Conservation (phyloP, 768 basidiomycete species). For the Rhodotorula toruloides region DNA sequence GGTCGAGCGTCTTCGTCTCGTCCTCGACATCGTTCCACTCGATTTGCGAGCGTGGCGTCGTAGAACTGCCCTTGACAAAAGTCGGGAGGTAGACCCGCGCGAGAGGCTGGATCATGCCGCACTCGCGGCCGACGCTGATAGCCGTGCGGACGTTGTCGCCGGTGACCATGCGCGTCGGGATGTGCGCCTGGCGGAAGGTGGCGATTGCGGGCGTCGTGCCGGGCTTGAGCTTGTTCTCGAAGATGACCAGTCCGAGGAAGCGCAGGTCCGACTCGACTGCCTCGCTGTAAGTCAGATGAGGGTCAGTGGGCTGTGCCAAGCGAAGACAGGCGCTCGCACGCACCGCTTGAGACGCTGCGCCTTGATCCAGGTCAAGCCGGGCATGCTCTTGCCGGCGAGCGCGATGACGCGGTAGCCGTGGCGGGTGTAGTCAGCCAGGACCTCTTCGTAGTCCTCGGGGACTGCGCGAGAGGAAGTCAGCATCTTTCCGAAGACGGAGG, state of each 20-base stretch:
- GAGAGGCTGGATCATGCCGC: conserved; percentile 76
- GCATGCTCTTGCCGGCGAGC: conserved; percentile 91
- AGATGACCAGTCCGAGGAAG: conserved; percentile 92
- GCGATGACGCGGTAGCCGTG: conserved; percentile 97
- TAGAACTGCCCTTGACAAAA: conserved; percentile 63
- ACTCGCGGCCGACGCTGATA: conserved; percentile 93
- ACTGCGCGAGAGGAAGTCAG: conserved; percentile 53
- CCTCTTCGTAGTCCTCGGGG: conserved; percentile 90
- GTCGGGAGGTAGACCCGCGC: conserved; percentile 80
- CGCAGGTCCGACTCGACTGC: conserved; percentile 84
- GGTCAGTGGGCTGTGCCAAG: not conserved
- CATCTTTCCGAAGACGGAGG: no score
- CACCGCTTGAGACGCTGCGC: conserved; percentile 94
- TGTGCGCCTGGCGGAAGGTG: conserved; percentile 76
- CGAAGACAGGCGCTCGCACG: conserved; percentile 37
- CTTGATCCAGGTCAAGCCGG: conserved; percentile 90
- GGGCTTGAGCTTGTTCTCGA: conserved; percentile 94
- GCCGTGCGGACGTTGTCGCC: conserved; percentile 96
- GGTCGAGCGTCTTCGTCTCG: conserved; percentile 71
- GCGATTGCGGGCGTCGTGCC: conserved; percentile 87
- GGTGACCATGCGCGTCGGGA: conserved; percentile 95
- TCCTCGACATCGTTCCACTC: conserved; percentile 94
- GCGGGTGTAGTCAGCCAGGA: conserved; percentile 92
- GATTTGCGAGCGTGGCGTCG: conserved; percentile 55
- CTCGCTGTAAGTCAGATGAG: conserved; percentile 55